phyloP scores from a whole-genome alignment of 1,284 basidiomycete genomes.

The Moesziomyces sp. region DNA sequence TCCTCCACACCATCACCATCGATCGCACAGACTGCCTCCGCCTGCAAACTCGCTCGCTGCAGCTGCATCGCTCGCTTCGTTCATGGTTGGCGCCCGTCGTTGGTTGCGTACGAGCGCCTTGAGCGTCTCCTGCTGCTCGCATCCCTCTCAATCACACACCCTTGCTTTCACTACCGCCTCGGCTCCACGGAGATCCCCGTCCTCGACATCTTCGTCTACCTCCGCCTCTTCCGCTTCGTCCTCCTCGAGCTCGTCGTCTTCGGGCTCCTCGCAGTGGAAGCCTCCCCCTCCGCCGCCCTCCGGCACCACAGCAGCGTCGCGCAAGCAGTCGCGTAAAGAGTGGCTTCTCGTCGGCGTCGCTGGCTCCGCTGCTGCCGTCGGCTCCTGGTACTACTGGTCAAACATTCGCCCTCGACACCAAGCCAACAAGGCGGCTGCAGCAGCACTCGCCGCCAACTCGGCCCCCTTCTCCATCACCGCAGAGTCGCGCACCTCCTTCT shows the following conservation, averaged over 20 bases:
- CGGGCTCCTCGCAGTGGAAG: slow-evolving; percentile 40
- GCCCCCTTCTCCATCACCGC: slow-evolving; percentile 51
- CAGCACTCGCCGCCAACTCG: slow-evolving; percentile 34
- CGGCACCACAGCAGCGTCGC: slow-evolving; percentile 42
- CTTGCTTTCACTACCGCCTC: slow-evolving; percentile 21
- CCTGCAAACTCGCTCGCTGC: background rate
- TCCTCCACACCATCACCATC: background rate
- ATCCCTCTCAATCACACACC: slow-evolving; percentile 4
- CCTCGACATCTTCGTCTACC: slow-evolving; percentile 24
- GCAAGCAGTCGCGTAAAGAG: slow-evolving; percentile 59
- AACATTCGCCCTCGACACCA: slow-evolving; percentile 51
- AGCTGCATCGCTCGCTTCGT: background rate
- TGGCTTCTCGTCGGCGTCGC: slow-evolving; percentile 65
- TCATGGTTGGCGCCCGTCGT: slow-evolving; percentile 32
- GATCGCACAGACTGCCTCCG: background rate
- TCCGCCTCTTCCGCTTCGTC: slow-evolving; percentile 26
- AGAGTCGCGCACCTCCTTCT: slow-evolving; percentile 51
- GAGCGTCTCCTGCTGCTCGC: slow-evolving; percentile 31
- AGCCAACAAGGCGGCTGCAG: slow-evolving; percentile 31
- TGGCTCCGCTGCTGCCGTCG: slow-evolving; percentile 61
- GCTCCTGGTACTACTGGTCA: slow-evolving; percentile 65
- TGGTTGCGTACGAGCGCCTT: slow-evolving; percentile 27
- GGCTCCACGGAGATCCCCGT: slow-evolving; percentile 9
- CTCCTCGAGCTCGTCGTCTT: slow-evolving; percentile 19
- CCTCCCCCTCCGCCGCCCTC: slow-evolving; percentile 41